phyloP scores from a whole-genome alignment of 139 green algal genomes.

The Coelastrella sp. region DNA sequence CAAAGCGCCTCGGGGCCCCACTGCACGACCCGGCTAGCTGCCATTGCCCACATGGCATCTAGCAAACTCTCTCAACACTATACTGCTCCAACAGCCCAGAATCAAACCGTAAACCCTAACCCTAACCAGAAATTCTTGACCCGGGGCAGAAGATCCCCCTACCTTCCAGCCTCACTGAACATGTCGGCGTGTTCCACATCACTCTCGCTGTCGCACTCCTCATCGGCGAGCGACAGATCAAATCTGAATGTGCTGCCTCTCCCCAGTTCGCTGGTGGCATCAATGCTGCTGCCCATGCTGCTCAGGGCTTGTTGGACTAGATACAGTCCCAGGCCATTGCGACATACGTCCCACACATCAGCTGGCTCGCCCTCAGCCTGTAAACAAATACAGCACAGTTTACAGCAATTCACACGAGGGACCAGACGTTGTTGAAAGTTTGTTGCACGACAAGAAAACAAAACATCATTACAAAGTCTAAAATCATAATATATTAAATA shows the following conservation, averaged over 20 bases:
- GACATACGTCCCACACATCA: conserved; percentile 61
- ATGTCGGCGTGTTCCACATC: conserved; percentile 18
- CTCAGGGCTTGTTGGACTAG: conserved; percentile 59
- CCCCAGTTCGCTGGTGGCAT: conserved; percentile 39
- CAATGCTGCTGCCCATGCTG: conserved; percentile 75
- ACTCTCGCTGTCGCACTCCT: conserved; percentile 40
- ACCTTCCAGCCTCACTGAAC: conserved; percentile 38
- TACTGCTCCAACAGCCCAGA: too few relatives aligned
- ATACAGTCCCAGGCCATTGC: conserved; percentile 77
- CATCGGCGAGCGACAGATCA: conserved; percentile 44
- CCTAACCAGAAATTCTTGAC: not conserved
- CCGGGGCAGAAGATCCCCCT: not conserved
- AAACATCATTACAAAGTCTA: too few relatives aligned
- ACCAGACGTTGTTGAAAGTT: too few relatives aligned
- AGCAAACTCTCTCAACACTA: too few relatives aligned
- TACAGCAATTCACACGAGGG: too few relatives aligned
- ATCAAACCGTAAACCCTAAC: too few relatives aligned
- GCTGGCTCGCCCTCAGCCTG: conserved; percentile 44
- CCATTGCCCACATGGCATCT: not conserved
- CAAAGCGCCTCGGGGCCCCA: too few relatives aligned
- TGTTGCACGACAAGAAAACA: too few relatives aligned
- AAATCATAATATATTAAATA: too few relatives aligned
- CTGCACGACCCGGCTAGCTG: not conserved
- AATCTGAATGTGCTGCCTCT: conserved; percentile 46
- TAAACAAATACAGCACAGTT: not conserved